These are phyloP conservation scores for Gamsiella multidivaricata DNA, from an alignment of 192 early-diverging fungal genomes.

Conservation along the genomic window DNA sequence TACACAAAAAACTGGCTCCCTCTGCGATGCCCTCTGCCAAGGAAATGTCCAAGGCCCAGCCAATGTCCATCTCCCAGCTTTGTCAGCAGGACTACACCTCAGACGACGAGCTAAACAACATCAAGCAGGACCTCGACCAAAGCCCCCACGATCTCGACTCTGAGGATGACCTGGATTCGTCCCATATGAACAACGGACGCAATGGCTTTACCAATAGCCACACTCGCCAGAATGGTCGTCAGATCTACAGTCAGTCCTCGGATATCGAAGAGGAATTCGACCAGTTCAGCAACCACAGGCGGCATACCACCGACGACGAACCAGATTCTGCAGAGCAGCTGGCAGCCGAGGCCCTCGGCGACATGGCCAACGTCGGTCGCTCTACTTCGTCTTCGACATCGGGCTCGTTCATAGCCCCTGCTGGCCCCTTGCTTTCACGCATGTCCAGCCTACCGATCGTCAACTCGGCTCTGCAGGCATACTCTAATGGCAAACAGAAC, in stretches of 20 bases:
- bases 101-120: slow-evolving; percentile 14
- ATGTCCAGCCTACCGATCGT: slow-evolving; percentile 85
- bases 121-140: slow-evolving; percentile 23
- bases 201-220: background rate
- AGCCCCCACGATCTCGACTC: slow-evolving; percentile 26
- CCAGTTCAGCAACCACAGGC: slow-evolving; percentile 13
- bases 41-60: slow-evolving; percentile 38
- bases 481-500: slow-evolving; percentile 77
- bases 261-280: slow-evolving; percentile 18
- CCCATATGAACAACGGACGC: background rate
- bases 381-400: background rate
- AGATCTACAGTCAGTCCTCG: slow-evolving; percentile 15
- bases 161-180: slow-evolving; percentile 9
- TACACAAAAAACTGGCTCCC: background rate
- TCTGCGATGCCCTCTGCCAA: slow-evolving; percentile 28
- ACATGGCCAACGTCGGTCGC: slow-evolving; percentile 32
- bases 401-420: slow-evolving; percentile 17
- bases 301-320: background rate
- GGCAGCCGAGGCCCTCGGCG: slow-evolving; percentile 40
- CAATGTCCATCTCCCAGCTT: slow-evolving; percentile 47
- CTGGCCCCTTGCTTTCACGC: slow-evolving; percentile 74
- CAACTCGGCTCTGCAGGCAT: slow-evolving; percentile 78
- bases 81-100: slow-evolving; percentile 34
- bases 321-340: slow-evolving; percentile 34
- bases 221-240: background rate